Percentiles rank a stretch among this genome's conserved stretches.
Conservation (phyloP, 768 basidiomycete species). For the Xerocomus brunneocitrinus region DNA sequence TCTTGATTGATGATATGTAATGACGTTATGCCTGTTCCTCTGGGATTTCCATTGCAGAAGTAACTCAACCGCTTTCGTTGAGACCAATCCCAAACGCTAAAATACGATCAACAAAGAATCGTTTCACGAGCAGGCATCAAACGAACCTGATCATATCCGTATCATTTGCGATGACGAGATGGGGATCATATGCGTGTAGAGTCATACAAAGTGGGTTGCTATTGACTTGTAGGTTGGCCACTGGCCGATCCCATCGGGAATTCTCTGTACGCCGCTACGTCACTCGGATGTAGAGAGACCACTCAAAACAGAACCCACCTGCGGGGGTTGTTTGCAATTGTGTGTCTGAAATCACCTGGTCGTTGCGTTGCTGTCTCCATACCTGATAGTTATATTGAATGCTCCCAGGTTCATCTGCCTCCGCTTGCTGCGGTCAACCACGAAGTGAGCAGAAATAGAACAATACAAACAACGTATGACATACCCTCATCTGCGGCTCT, state of each 20-base stretch:
- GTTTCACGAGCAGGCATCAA: neutral
- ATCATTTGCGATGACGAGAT: conserved; percentile 83
- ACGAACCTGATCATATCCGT: conserved; percentile 77
- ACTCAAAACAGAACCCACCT: conserved; percentile 42
- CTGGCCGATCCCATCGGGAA: conserved; percentile 68
- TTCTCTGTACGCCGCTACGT: conserved; percentile 38
- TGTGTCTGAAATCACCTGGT: conserved; percentile 68
- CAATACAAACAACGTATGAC: conserved; percentile 18
- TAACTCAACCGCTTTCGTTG: conserved; percentile 68
- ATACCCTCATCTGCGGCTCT: conserved; percentile 97
- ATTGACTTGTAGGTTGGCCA: conserved; percentile 56
- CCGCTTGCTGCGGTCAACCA: conserved; percentile 63
- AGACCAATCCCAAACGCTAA: conserved; percentile 94
- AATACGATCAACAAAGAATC: neutral
- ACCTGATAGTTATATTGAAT: conserved; percentile 91
- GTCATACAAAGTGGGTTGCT: conserved; percentile 70
- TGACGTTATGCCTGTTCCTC: conserved; percentile 79
- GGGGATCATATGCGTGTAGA: conserved; percentile 91
- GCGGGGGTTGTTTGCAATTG: conserved; percentile 66
- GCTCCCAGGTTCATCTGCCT: conserved; percentile 94
- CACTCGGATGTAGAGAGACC: conserved; percentile 19
- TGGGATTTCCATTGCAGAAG: conserved; percentile 87
- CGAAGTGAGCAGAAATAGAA: conserved; percentile 7
- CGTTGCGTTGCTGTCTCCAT: conserved; percentile 90
- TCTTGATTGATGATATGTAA: conserved; percentile 95